A percentile compares a stretch with the other conserved stretches of the same genome.
These are phyloP conservation scores for Pachysandra terminalis DNA, from an alignment of 164 flowering plant genomes.

Conservation along the genomic window DNA sequence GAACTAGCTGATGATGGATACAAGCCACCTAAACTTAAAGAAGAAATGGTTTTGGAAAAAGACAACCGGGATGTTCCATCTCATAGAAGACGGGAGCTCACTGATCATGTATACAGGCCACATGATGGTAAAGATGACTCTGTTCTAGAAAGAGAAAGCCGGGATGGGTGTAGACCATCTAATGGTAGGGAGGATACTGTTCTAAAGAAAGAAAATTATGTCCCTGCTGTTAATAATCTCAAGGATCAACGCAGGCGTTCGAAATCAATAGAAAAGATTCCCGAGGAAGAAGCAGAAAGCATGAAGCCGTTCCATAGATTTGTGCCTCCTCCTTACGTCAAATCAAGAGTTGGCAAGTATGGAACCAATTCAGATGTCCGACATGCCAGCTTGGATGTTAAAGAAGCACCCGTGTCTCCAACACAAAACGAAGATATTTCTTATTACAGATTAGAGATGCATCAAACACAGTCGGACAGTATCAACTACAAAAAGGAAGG, in stretches of 20 bases:
- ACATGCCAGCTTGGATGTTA: constrained; percentile 2
- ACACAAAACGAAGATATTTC: neutral
- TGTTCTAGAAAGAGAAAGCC: neutral
- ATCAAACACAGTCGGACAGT: neutral
- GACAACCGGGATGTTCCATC: neutral
- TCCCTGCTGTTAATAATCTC: neutral
- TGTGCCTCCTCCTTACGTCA: constrained; percentile 50
- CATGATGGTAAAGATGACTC: constrained; percentile 13
- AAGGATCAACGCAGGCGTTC: constrained; percentile 7
- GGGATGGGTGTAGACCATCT: neutral
- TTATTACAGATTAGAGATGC: neutral
- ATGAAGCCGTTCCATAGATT: constrained; percentile 19
- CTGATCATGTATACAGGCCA: constrained; percentile 6
- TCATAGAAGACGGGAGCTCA: constrained; percentile 4
- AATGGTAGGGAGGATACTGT: constrained; percentile 22
- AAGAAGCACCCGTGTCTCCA: constrained; percentile 6
- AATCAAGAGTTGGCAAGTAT: constrained; percentile 10
- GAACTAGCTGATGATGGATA: neutral
- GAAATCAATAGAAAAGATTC: constrained; percentile 10
- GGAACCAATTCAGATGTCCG: neutral
- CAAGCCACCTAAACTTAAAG: neutral
- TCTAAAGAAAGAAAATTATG: neutral
- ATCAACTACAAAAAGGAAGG: neutral
- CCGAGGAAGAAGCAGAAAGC: constrained; percentile 20
- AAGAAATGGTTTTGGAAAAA: no score